phyloP scores from a whole-genome alignment of 106 monocot genomes.

The Apostasia ramifera region DNA sequence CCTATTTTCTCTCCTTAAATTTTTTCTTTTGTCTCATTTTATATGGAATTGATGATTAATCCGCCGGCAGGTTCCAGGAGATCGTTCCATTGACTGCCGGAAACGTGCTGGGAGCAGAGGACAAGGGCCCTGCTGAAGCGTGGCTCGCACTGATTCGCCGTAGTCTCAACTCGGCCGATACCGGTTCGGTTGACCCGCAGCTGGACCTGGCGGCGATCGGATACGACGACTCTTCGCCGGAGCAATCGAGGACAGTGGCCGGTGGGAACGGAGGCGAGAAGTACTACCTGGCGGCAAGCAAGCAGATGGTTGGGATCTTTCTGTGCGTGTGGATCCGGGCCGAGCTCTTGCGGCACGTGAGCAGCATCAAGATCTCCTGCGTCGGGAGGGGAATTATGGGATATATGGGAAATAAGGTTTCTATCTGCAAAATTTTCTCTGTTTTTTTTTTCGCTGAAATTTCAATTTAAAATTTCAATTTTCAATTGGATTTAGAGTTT shows the following conservation, averaged over 20 bases:
- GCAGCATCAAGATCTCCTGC: constrained; percentile 52
- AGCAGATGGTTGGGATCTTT: constrained; percentile 93
- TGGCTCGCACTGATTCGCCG: constrained; percentile 60
- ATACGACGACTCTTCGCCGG: constrained; percentile 8
- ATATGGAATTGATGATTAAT: no score
- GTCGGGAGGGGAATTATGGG: constrained; percentile 89
- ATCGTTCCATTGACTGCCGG: constrained; percentile 75
- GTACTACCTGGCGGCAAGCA: constrained; percentile 62
- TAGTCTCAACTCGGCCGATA: constrained; percentile 24
- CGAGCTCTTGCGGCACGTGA: constrained; percentile 37
- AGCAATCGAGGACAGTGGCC: background rate
- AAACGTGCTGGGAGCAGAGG: constrained; percentile 59
- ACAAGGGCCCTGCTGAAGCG: constrained; percentile 44
- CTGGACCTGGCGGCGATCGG: constrained; percentile 50
- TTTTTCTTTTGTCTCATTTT: background rate
- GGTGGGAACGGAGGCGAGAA: background rate
- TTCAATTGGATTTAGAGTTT: background rate
- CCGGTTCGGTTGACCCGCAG: constrained; percentile 15
- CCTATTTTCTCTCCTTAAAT: background rate
- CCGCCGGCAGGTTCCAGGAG: constrained; percentile 58
- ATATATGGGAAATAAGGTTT: constrained; percentile 91
- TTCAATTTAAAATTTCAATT: background rate
- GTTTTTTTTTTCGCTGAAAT: background rate
- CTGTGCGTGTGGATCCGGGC: constrained; percentile 75
- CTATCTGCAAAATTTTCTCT: background rate